Conservation (phyloP, 2,329 filamentous ascomycete genomes). For the Fusarium udum region DNA sequence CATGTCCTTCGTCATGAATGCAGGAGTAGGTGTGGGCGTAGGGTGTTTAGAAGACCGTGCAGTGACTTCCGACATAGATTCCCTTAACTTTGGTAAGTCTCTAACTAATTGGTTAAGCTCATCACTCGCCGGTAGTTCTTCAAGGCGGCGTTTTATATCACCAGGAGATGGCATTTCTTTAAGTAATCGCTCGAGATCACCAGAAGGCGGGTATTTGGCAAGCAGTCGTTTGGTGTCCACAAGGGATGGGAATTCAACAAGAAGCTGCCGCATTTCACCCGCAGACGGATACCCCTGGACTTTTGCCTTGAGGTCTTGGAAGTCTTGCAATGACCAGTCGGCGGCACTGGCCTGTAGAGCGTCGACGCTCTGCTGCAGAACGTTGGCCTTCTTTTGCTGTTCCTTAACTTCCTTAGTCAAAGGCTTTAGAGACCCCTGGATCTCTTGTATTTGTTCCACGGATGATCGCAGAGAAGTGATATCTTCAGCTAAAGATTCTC, state of each 20-base stretch:
- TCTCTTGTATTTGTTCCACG: not conserved
- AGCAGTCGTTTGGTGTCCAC: not conserved
- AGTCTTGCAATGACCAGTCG: not conserved
- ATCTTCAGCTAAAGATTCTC: not conserved
- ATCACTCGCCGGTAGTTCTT: conserved; percentile 8
- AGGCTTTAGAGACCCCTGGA: not conserved
- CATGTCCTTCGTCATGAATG: conserved; percentile 11
- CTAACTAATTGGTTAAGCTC: conserved; percentile 7
- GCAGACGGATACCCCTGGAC: conserved; percentile 7
- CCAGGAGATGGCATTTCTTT: not conserved
- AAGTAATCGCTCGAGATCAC: not conserved
- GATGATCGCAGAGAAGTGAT: conserved; percentile 1
- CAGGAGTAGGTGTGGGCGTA: not conserved
- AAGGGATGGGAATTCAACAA: not conserved
- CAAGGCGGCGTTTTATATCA: conserved; percentile 4
- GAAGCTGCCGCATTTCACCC: not conserved
- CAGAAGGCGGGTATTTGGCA: not conserved
- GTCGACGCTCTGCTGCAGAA: conserved; percentile 1
- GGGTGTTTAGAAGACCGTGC: not conserved
- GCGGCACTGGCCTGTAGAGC: not conserved
- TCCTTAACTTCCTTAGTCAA: not conserved
- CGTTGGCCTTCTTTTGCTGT: conserved; percentile 3
- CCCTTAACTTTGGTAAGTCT: conserved; percentile 5
- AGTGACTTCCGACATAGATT: not conserved
- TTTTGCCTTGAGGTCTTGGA: not conserved